These are phyloP conservation scores for Boletus sp. DNA, from an alignment of 768 basidiomycete genomes.

Conservation along the genomic window DNA sequence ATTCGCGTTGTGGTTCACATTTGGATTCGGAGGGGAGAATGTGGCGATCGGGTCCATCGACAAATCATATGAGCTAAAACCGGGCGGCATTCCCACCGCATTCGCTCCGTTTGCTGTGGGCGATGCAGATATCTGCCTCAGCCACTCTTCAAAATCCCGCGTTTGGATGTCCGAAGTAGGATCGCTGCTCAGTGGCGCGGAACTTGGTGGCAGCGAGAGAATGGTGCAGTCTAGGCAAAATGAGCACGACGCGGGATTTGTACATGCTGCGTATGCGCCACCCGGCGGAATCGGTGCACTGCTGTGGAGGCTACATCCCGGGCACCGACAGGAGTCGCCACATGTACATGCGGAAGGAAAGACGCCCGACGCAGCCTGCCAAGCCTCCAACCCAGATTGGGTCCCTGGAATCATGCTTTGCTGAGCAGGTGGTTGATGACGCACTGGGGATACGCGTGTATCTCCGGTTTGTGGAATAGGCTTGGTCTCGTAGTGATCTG, in stretches of 20 bases:
- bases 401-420: conserved; percentile 29
- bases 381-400: conserved; percentile 22
- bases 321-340: conserved; percentile 60
- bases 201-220: conserved; percentile 43
- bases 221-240: conserved; percentile 66
- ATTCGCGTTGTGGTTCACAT: conserved; percentile 1
- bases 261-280: conserved; percentile 37
- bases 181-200: conserved; percentile 40
- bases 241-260: conserved; percentile 36
- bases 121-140: conserved; percentile 43
- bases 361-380: conserved; percentile 21
- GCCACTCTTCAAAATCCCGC: conserved; percentile 60
- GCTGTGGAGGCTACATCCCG: conserved; percentile 60
- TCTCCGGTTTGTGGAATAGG: conserved; percentile 11
- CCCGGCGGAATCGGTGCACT: conserved; percentile 36
- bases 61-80: conserved; percentile 31
- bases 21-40: conserved; percentile 13
- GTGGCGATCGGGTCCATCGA: conserved; percentile 19
- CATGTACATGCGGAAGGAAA: conserved; percentile 58
- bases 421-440: conserved; percentile 21
- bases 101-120: conserved; percentile 11
- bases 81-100: conserved; percentile 18
- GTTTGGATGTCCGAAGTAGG: conserved; percentile 43
- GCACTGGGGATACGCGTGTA: conserved; percentile 19
- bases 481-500: conserved; percentile 32